These are phyloP conservation scores for Naegleria lovaniensis DNA, from an alignment of 208 protist genomes.

Conservation along the genomic window DNA sequence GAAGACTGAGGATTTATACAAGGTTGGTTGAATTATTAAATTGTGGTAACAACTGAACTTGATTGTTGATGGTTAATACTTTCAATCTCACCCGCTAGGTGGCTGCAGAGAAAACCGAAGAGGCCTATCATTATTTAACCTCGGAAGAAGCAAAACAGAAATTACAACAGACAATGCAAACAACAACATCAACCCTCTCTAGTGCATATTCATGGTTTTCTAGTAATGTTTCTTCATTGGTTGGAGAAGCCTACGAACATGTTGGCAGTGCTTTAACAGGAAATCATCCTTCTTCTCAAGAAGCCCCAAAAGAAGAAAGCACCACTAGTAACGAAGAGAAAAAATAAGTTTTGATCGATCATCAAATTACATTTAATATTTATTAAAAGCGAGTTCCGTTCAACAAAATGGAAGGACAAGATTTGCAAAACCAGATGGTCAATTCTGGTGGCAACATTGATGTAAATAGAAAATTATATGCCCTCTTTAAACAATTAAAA, in stretches of 20 bases:
- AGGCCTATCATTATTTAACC: not conserved
- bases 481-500: not conserved
- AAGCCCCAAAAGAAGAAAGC: not conserved
- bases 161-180: not conserved
- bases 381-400: not conserved
- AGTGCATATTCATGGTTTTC: slow-evolving; percentile 4
- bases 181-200: not conserved
- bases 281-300: not conserved
- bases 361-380: not conserved
- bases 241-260: not conserved
- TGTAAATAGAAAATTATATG: not conserved
- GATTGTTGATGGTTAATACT: too few species aligned
- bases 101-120: not conserved
- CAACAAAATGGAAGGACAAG: not conserved
- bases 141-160: slow-evolving; percentile 13
- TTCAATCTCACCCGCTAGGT: too few species aligned
- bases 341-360: not conserved
- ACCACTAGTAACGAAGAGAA: not conserved
- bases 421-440: too few species aligned
- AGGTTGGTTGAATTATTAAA: too few species aligned
- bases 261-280: not conserved
- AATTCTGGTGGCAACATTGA: too few species aligned
- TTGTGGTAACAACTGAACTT: too few species aligned
- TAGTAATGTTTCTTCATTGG: not conserved
- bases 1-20: not conserved